Evolutionary conservation across 148 eudicot genomes (phyloP), one percentile per base, ranked within the genome.

Genomic region (Amaranthus palmeri): DNA sequence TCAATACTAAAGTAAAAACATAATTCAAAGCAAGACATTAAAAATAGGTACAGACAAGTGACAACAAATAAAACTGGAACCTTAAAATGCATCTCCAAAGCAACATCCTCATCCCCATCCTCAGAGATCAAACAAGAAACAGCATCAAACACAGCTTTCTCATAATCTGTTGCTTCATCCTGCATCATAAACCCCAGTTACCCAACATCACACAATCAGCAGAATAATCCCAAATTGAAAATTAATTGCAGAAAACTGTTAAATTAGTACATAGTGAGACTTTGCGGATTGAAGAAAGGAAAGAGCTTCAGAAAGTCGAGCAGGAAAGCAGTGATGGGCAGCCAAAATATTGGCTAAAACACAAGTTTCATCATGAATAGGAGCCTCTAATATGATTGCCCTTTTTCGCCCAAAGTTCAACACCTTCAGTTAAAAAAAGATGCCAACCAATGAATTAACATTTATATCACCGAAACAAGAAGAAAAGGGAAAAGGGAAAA

Each of bases 321-420:
- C 46, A 50, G 83, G 49, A 67, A 56, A 77, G 65, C 80, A 73
- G 72, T 71, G 83, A 61, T 88, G 81, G 7, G 96, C 97, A 63
- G 90, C 96, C 80, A 95, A 83, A 36, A 82, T 82, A 69, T 91
- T 95, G 1, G 74, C 96, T 50, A 95, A 77, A 75, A 90, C 97
- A 74, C 99, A 95, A 51, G 73, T 50, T 10, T 76, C 83, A 78
- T 95, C 98, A 72, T 87, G 86, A 36, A 51, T 52, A 15, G 85
- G 80, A 48, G 96, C 97, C 54, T 95, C 85, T 69, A 95, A 49
- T 64, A 95, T 95, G 36, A 86, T 87, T 0, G 86, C 76, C 80
- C 90, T 81, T 64, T 81, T 67, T 74, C 96, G 89, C 65, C 97
- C 93, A 80, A 84, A 93, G 55, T 78, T 84, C 59, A 93, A 74